Base-by-base conservation (phyloP, 768 basidiomycete genomes). In the Mycena olivaceomarginata region DNA sequence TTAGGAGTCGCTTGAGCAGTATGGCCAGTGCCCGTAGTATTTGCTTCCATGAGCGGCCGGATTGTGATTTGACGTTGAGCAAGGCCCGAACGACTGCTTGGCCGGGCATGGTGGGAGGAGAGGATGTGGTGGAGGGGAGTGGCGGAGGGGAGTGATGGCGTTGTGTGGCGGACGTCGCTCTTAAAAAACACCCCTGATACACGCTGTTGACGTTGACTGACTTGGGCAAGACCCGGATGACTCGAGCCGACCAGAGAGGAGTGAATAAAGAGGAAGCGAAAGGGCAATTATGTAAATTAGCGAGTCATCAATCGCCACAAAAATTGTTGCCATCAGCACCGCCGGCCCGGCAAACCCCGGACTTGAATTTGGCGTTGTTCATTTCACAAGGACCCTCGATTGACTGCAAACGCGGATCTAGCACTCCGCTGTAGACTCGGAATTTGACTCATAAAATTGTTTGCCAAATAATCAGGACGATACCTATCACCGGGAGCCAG, bases 1-100 rank as follows among this genome's bases (percentile, higher is more conserved):
- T 65, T 39, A 79, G 41, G 5, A 74, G 20, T 40, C 56, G 78
- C 13, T 56, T 48, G 41, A 77, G 13, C 43, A 79, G 57, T 4
- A 31, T 18, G 11, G 40, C 39, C 1, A 79, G 56, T 1, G 60
- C 45, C 18, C 60, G 64, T 15, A 77, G 51, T 51, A 79, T n/a
- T n/a, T 77, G 75, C 6, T 11, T 53, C 77, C 77, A 78, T 2
- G 73, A 71, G 6, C 73, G 64, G 4, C 77, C 77, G 1, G 77
- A 74, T 16, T 46, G 64, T 1, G 18, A 39, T 74, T 74, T 66
- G 63, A 75, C 41, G 46, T 56, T 64, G 16, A 66, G 72, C 57
- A 78, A 25, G 6, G 64, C 73, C 70, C 67, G 76, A 25, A 75
- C 41, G 70, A 78, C 65, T 5, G 69, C 59, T n/a, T 48, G 37